These are phyloP conservation scores for Purpureocillium lavendulum DNA, from an alignment of 2,329 filamentous ascomycete genomes.

Conservation along the genomic window DNA sequence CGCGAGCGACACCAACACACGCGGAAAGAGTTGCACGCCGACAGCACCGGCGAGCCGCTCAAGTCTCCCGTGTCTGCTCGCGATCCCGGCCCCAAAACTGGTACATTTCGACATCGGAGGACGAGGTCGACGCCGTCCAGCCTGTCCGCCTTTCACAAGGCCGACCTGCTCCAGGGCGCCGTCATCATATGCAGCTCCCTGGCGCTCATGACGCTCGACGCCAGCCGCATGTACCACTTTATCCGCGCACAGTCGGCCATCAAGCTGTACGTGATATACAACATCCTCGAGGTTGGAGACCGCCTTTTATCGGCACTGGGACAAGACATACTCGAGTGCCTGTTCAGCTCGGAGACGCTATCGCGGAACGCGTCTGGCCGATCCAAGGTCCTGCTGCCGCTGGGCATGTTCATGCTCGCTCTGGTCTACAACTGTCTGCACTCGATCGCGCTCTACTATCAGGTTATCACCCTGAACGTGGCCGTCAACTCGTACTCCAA, in stretches of 20 bases:
- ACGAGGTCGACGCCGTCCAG: conserved; percentile 80
- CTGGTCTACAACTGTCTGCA: conserved; percentile 84
- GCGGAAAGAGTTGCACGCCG: neutral
- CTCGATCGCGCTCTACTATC: conserved; percentile 84
- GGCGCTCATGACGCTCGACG: conserved; percentile 83
- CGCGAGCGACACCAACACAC: conserved; percentile 4
- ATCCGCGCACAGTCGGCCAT: conserved; percentile 94
- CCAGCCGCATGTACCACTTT: conserved; percentile 95
- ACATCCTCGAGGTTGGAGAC: conserved; percentile 88
- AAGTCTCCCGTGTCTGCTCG: conserved; percentile 12
- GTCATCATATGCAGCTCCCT: conserved; percentile 81
- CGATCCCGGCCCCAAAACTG: conserved; percentile 18
- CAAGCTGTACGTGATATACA: conserved; percentile 98
- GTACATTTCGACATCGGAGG: conserved; percentile 54
- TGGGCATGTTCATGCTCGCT: conserved; percentile 85
- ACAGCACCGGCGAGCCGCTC: conserved; percentile 4
- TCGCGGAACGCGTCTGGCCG: conserved; percentile 81
- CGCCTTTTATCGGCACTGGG: conserved; percentile 83
- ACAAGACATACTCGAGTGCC: conserved; percentile 91
- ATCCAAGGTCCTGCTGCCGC: conserved; percentile 80
- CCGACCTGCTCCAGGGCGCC: conserved; percentile 83
- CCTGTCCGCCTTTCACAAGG: conserved; percentile 83
- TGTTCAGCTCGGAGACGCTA: conserved; percentile 88
- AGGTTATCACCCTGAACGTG: conserved; percentile 95
- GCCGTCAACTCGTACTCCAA: conserved; percentile 99